Evolutionary conservation across 2,329 filamentous ascomycete genomes (phyloP), one percentile per base, ranked within the genome.

Genomic region (Nigrospora oryzae): DNA sequence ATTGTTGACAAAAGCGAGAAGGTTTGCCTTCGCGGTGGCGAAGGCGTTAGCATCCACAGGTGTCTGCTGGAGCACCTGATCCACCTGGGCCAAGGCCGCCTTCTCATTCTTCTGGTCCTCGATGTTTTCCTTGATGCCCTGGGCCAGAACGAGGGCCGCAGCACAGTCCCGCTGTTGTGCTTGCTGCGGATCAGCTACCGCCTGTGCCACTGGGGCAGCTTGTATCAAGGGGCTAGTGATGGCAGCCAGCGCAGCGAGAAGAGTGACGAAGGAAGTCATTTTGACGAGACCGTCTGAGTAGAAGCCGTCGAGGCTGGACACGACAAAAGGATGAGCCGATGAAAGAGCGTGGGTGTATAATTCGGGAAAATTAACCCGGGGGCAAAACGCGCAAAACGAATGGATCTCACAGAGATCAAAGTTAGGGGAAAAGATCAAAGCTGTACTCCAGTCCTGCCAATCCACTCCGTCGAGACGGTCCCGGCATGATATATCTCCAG

Each of bases 41-140:
- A 55, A 56, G 38, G 48, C 43, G 11, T 19, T 19, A 32, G 43
- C 30, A 35, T 51, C 38, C 32, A 49, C 36, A 19, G 49, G 46
- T 12, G 47, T 46, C 13, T 38, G 28, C n/a, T 28, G 10, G 11
- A 44, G n/a, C 15, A 37, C 16, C 6, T 45, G 38, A 38, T 40
- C 41, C 33, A 57, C 42, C 19, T 49, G 38, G 34, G 40, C 45
- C 12, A 48, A 46, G 4, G 51, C 46, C 7, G 41, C 13, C 33
- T 49, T 49, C 49, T 57, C 54, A 42, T 50, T 43, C 47, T 53
- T 44, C 46, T 57, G 55, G 34, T 50, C 50, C 23, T 42, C 36
- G 16, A 57, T 57, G 45, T 57, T 57, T n/a, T 50, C 23, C 11
- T 46, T 42, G 31, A 57, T 56, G 28, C 53, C 53, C 36, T 46